Conservation (phyloP, 177 flowering plant species). For the Vitis hybrid region DNA sequence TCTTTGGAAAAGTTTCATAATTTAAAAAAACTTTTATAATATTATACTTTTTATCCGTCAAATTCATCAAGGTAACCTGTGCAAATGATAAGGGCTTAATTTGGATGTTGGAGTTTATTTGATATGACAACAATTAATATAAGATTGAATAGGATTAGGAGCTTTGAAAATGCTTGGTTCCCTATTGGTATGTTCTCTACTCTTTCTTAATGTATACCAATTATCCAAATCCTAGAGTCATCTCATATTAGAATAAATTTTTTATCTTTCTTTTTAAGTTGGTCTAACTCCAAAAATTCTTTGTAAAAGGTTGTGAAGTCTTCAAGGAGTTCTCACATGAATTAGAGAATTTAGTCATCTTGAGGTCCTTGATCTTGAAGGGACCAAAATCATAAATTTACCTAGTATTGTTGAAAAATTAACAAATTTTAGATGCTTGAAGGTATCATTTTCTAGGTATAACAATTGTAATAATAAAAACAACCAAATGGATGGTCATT, state of each 20-base stretch:
- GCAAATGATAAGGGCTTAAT: no score
- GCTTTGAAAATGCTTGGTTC: no score
- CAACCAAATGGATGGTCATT: not conserved
- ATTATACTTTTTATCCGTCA: no score
- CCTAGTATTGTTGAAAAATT: not conserved
- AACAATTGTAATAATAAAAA: not conserved
- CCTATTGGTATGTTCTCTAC: not conserved
- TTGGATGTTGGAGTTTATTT: no score
- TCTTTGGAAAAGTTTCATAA: no score
- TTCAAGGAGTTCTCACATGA: not conserved
- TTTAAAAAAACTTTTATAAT: no score
- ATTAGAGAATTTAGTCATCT: not conserved
- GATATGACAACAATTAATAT: no score
- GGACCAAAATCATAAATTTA: not conserved
- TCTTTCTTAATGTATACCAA: not conserved
- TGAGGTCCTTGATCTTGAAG: constrained; percentile 10
- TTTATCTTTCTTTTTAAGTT: not conserved
- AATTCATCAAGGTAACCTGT: no score
- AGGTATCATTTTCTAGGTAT: not conserved
- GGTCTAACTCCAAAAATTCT: not conserved
- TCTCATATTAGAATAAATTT: not conserved
- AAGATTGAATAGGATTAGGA: no score
- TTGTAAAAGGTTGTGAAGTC: not conserved
- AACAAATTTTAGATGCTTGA: not conserved
- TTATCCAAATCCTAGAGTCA: not conserved